Evolutionary conservation across 75 land plant species (phyloP), one percentile per base, ranked within the genome.

Genomic region (Cunninghamia lanceolata): DNA sequence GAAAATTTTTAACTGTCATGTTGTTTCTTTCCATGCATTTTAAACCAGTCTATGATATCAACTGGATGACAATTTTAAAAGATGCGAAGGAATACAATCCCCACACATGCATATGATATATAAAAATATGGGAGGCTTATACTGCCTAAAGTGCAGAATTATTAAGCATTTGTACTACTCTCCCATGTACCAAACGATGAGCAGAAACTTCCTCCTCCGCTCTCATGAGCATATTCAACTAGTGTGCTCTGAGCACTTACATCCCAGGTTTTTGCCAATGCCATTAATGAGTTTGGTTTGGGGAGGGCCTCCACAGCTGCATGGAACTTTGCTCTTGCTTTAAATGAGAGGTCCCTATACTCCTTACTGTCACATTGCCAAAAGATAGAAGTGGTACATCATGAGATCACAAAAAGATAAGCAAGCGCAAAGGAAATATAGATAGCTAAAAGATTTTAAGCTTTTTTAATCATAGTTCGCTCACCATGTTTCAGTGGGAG

Each of bases 181-280:
- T 95, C 94, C 99, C 99, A 97, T 8, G 83, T 63, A 30, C 99
- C 99, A 86, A 91, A 94, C 71, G 86, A 91, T 80, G 95, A 94
- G 88, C 94, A 93, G 86, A 98, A 96, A 84, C 88, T 93, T 63
- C 99, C 98, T 59, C 99, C 98, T 66, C 98, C 98, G 19, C 85
- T 92, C 84, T 88, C 87, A 84, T 87, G 90, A 15, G 96, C 95
- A 77, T 89, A 88, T 68, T 98, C 99, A 30, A 88, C 53, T 19
- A 98, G 80, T 47, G 96, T 93, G 3, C 90, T 88, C 3, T 95
- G 93, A 21, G 96, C 95, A 92, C 98, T 95, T 16, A 85, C 87
- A 87, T 98, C 99, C 99, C 98, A 98, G 7, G 93, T 91, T 87
- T 87, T 94, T 43, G 94, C 99, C 89, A 98, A 93, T n/a, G 89